Conservation (phyloP, 2,329 filamentous ascomycete species). For the Colletotrichum kahawae region DNA sequence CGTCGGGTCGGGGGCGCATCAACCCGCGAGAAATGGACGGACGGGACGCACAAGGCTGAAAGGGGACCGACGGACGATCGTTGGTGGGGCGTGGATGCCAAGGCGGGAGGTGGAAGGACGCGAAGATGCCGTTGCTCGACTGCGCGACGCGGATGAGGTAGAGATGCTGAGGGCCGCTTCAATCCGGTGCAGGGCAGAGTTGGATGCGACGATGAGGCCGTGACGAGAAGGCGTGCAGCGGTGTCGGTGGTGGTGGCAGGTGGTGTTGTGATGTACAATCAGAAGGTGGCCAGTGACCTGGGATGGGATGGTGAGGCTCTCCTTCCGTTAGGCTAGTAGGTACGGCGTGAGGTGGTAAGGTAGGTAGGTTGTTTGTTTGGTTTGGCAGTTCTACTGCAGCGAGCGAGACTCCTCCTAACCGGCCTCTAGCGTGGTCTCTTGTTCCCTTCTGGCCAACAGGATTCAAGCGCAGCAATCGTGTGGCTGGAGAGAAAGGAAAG, state of each 20-base stretch:
- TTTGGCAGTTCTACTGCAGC: not conserved
- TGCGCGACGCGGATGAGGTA: not conserved
- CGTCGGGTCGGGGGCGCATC: not conserved
- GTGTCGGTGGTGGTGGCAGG: not conserved
- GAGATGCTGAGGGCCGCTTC: not conserved
- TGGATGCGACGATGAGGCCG: not conserved
- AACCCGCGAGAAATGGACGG: not conserved
- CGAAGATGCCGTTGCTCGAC: not conserved
- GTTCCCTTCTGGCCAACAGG: not conserved
- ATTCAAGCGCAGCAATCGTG: not conserved
- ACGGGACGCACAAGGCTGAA: conserved; percentile 13
- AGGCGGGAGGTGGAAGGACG: not conserved
- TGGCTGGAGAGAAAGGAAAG: conserved; percentile 8
- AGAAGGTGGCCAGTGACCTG: not conserved
- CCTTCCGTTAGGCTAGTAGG: not conserved
- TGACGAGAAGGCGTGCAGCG: not conserved
- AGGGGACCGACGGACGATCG: conserved; percentile 10
- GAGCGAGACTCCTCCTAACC: not conserved
- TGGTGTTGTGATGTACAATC: not conserved
- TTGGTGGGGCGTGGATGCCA: conserved; percentile 17
- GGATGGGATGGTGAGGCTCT: conserved; percentile 9
- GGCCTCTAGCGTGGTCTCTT: not conserved
- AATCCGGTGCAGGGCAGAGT: not conserved
- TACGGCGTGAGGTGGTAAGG: not conserved
- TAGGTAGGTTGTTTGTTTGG: not conserved